Base-by-base conservation (phyloP, 805 yeast species). In the Candida germanica region DNA sequence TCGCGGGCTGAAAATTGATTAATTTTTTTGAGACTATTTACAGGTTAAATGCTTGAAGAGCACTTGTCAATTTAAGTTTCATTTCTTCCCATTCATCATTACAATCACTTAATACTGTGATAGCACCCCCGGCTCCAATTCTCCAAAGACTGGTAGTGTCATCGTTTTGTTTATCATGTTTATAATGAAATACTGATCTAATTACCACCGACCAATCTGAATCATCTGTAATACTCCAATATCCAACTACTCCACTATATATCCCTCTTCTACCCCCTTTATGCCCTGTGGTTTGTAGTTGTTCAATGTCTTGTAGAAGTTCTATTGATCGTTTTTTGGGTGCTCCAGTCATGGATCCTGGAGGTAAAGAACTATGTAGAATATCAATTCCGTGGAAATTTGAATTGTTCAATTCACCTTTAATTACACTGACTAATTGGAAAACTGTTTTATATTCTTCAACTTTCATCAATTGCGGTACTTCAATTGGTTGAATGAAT, bases 321-420 rank as follows among this genome's bases (percentile, higher is more conserved):
- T 91, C 93, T 5, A 93, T 95, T 0, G 96, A 87, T 40, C 96
- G 73, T 49, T 82, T 84, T 63, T 93, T 93, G 2, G 99, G 99
- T 0, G 99, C 99, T 3, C 99, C 99, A 0, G 99, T 93, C 99
- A 93, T 93, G 1, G 98, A 91, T 0, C 99, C 99, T 0, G 99
- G 96, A 3, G 99, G 98, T 23, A 94, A 64, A 0, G 96, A 79
- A 40, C 77, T 77, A 14, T 78, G 73, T 9, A 93, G 68, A 2
- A 91, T 65, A 54, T 93, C 98, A 16, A 89, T 64, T 0, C 98
- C 98, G 9, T 71, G 64, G 46, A 72, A 79, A 5, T 29, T 28
- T 8, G 40, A 29, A 12, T 42, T 46, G 10, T 49, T 44, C 18
- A 81, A 58, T 14, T 64, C 54, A 0, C 97, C 98, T 35, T 71